Conservation (phyloP, 1,139 yeast genomes). For the Hansenula anomala region DNA sequence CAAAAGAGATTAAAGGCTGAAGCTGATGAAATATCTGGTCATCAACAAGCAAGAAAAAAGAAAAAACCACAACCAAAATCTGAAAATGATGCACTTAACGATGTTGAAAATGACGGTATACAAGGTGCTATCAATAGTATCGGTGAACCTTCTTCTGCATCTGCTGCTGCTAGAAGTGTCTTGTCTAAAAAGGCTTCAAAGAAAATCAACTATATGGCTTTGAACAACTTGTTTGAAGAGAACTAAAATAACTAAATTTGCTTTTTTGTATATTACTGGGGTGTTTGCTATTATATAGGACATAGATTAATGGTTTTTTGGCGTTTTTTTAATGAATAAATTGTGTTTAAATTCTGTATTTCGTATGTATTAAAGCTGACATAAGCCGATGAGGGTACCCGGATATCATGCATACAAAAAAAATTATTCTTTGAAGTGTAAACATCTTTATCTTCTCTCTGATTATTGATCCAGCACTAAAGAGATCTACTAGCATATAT, state of each 20-base stretch:
- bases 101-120: slow-evolving; percentile 26
- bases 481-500: too few relatives aligned
- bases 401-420: slow-evolving; percentile 2
- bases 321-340: background rate
- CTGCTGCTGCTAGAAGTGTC: slow-evolving; percentile 72
- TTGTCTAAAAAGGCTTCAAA: slow-evolving; percentile 69
- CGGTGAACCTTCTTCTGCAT: slow-evolving; percentile 53
- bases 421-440: slow-evolving; percentile 1
- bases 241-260: background rate
- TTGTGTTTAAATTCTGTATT: too few relatives aligned
- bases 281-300: slow-evolving; percentile 2
- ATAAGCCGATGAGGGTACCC: slow-evolving; percentile 13
- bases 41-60: slow-evolving; percentile 42
- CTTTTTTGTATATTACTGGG: slow-evolving; percentile 1
- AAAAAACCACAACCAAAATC: slow-evolving; percentile 26
- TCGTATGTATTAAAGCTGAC: slow-evolving; percentile 1
- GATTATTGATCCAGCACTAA: background rate
- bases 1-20: slow-evolving; percentile 77
- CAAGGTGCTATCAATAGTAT: slow-evolving; percentile 28
- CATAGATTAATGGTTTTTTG: background rate
- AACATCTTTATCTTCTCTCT: background rate
- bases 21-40: slow-evolving; percentile 80
- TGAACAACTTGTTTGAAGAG: slow-evolving; percentile 53
- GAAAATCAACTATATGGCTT: slow-evolving; percentile 81
- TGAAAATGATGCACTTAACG: slow-evolving; percentile 21